A percentile compares a stretch with the other conserved stretches of the same genome.
These are phyloP conservation scores for Fagus crenata DNA, from an alignment of 306 rosid genomes.

Conservation along the genomic window DNA sequence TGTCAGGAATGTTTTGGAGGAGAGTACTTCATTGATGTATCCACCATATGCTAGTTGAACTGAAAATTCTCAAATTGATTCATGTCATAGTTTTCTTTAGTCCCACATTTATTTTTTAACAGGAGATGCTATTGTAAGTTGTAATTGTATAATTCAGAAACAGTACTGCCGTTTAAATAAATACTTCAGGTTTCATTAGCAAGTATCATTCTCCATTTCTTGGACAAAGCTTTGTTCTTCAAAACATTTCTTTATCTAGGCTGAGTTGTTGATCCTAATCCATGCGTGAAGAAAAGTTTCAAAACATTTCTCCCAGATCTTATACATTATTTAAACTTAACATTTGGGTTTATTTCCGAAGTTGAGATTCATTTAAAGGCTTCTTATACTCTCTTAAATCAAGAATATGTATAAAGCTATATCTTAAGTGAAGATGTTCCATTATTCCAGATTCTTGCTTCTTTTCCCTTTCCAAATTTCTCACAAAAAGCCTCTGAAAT, in stretches of 20 bases:
- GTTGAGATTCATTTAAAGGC: neutral
- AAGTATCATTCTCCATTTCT: neutral
- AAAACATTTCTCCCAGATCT: neutral
- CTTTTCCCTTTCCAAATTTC: no score
- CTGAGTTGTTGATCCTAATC: neutral
- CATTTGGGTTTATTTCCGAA: neutral
- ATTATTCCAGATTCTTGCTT: no score
- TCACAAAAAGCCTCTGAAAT: no score
- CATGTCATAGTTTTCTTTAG: neutral
- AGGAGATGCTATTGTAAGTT: slow-evolving; percentile 11
- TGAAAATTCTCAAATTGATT: neutral
- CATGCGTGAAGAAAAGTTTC: neutral
- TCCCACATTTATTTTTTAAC: neutral
- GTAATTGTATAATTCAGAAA: slow-evolving; percentile 24
- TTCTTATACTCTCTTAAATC: neutral
- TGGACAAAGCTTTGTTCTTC: neutral
- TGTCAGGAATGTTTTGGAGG: slow-evolving; percentile 26
- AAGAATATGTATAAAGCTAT: no score
- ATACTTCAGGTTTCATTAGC: neutral
- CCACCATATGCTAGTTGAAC: slow-evolving; percentile 17
- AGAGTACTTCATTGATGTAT: slow-evolving; percentile 16
- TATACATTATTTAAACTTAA: no score
- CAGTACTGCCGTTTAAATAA: neutral
- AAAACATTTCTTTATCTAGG: neutral
- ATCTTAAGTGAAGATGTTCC: no score